Evolutionary conservation across 2,329 filamentous ascomycete species (phyloP).

Genomic region (Beauveria varroae): DNA sequence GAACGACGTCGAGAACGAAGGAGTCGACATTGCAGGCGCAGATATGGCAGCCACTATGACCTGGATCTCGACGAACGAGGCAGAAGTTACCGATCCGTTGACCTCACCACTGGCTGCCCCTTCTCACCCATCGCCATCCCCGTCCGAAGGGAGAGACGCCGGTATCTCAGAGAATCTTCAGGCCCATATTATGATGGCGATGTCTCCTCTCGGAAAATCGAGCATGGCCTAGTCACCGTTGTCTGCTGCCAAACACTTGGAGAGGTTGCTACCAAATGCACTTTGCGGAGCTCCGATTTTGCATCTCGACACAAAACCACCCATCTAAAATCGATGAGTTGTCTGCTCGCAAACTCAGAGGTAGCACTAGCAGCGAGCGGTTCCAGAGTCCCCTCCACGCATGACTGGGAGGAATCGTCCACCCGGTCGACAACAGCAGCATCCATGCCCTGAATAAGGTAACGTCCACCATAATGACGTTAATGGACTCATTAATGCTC

Average conservation of each 20-base stretch:
- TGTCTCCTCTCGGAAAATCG: slow-evolving; percentile 11
- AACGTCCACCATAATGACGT: slow-evolving; percentile 13
- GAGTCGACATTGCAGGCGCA: neutral
- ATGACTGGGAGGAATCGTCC: slow-evolving; percentile 15
- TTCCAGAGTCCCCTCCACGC: slow-evolving; percentile 17
- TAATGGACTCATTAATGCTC: slow-evolving; percentile 16
- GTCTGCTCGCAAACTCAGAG: slow-evolving; percentile 10
- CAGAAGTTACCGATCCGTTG: neutral
- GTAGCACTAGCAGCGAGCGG: slow-evolving; percentile 11
- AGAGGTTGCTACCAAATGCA: slow-evolving; percentile 17
- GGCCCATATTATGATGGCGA: slow-evolving; percentile 9
- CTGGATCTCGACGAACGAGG: neutral
- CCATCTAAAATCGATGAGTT: slow-evolving; percentile 14
- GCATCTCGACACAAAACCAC: slow-evolving; percentile 8
- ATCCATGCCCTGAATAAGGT: slow-evolving; percentile 10
- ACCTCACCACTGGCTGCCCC: neutral
- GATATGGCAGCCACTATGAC: neutral
- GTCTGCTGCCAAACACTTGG: slow-evolving; percentile 20
- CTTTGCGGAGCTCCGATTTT: slow-evolving; percentile 16
- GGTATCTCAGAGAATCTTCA: neutral
- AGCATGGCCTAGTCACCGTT: slow-evolving; percentile 17
- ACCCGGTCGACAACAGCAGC: slow-evolving; percentile 16
- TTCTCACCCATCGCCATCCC: neutral
- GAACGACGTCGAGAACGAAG: neutral
- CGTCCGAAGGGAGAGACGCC: neutral